Evolutionary conservation across 768 basidiomycete genomes (phyloP).

Genomic region (Cystofilobasidium capitatum): DNA sequence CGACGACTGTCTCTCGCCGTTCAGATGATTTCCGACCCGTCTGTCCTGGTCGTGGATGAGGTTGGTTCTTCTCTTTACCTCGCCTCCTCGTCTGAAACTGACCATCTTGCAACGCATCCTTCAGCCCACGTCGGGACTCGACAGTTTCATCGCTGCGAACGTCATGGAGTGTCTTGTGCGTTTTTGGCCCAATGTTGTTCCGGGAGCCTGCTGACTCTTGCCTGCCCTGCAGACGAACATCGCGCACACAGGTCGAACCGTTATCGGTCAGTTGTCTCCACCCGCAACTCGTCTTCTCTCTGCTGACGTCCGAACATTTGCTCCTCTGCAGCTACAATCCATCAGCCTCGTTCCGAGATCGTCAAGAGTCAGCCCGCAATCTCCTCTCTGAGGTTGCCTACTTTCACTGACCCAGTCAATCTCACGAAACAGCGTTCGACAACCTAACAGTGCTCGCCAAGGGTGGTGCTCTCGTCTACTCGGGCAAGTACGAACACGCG

Average conservation of each 20-base stretch:
- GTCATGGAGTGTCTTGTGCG: slow-evolving; percentile 46
- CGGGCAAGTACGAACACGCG: slow-evolving; percentile 24
- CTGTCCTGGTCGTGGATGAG: slow-evolving; percentile 42
- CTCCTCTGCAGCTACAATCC: slow-evolving; percentile 34
- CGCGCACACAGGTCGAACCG: slow-evolving; percentile 43
- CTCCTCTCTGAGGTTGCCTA: too few species aligned
- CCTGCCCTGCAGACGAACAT: slow-evolving; percentile 34
- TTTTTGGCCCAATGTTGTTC: background rate
- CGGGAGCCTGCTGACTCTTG: background rate
- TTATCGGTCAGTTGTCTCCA: slow-evolving; percentile 36
- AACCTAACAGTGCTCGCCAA: slow-evolving; percentile 40
- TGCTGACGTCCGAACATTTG: background rate
- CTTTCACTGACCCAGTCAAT: background rate
- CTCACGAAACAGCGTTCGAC: slow-evolving; percentile 36
- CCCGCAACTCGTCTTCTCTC: background rate
- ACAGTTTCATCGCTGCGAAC: slow-evolving; percentile 44
- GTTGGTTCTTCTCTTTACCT: background rate
- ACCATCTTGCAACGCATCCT: too few species aligned
- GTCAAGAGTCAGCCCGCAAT: background rate
- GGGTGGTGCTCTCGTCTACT: slow-evolving; percentile 35
- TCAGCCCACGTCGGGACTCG: slow-evolving; percentile 42
- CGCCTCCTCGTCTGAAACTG: background rate
- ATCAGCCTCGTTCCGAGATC: slow-evolving; percentile 42
- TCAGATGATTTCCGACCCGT: slow-evolving; percentile 43
- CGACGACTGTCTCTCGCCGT: slow-evolving; percentile 45